Evolutionary conservation across 1,284 basidiomycete genomes (phyloP), one percentile per base, ranked within the genome.

Genomic region (Fomitiporia mediterranea): DNA sequence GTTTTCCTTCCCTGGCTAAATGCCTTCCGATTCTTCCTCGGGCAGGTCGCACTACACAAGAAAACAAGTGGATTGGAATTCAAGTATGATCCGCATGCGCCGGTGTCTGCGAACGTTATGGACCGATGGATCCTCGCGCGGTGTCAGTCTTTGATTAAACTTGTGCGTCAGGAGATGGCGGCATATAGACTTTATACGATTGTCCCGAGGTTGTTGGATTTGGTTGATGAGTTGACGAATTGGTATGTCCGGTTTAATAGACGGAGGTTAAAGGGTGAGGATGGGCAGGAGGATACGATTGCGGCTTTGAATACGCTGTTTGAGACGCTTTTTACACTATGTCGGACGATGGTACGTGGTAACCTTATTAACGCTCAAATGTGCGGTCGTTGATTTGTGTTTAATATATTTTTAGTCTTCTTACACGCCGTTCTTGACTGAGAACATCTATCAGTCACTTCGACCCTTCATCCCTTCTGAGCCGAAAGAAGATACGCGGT

Each of bases 221-320:
- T 99, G 60, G 83, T 99, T 46, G 93, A 97, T 64, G 97, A 99
- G 72, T 79, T 99, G 58, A 99, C 97, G 47, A 99, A 99, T 71
- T 98, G 96, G 95, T 99, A 99, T 74, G 99, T 99, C 67, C 94
- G 97, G 53, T 99, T 99, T 80, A 99, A 99, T 74, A 86, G 97
- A 56, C 87, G 88, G 63, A 83, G 97, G 28, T 76, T 99, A 58
- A 99, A 99, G 79, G 97, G 97, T 47, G 92, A 97, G 70, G 90
- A 93, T 66, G 92, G 96, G 4, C 77, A 82, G 57, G 89, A 94
- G 65, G 96, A 99, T 68, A 96, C 95, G 7, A 69, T 87, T 15
- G 76, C 86, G 9, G 97, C 96, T 9, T 78, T 99, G 66, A 98
- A 99, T 72, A 97, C 96, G 17, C 76, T 99, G 38, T 98, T 98